Evolutionary conservation across 768 basidiomycete species (phyloP).

Genomic region (Lactarius quietus): DNA sequence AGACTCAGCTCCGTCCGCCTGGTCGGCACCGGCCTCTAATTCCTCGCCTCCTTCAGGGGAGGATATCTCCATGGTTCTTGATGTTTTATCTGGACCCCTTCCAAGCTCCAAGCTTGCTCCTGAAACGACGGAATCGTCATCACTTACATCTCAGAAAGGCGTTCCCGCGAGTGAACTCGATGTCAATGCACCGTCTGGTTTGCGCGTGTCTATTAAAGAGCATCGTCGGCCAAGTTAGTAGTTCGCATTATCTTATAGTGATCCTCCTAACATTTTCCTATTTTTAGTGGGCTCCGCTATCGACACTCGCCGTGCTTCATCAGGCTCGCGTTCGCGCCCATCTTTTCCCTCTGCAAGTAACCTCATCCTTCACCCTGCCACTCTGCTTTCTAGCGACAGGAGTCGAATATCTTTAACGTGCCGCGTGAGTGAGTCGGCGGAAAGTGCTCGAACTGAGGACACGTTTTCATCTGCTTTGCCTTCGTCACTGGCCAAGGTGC

Average conservation of each 20-base stretch:
- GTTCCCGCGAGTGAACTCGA: not conserved
- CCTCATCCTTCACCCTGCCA: slow-evolving; percentile 20
- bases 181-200: not conserved
- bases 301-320: not conserved
- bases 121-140: not conserved
- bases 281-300: not conserved
- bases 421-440: not conserved
- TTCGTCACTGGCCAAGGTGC: slow-evolving; percentile 1
- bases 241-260: slow-evolving; percentile 6
- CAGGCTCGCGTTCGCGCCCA: slow-evolving; percentile 16
- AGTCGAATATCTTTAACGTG: not conserved
- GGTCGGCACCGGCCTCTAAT: not conserved
- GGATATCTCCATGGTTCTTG: slow-evolving; percentile 13
- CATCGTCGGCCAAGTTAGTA: slow-evolving; percentile 3
- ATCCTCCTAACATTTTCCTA: not conserved
- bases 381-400: slow-evolving; percentile 17
- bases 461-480: slow-evolving; percentile 6
- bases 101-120: not conserved
- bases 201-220: not conserved
- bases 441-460: not conserved
- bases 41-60: slow-evolving; percentile 8
- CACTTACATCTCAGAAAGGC: not conserved
- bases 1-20: slow-evolving; percentile 5
- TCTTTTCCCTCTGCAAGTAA: slow-evolving; percentile 20
- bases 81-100: not conserved